phyloP scores from a whole-genome alignment of 805 yeast genomes.

The Cyberlindnera japonica region DNA sequence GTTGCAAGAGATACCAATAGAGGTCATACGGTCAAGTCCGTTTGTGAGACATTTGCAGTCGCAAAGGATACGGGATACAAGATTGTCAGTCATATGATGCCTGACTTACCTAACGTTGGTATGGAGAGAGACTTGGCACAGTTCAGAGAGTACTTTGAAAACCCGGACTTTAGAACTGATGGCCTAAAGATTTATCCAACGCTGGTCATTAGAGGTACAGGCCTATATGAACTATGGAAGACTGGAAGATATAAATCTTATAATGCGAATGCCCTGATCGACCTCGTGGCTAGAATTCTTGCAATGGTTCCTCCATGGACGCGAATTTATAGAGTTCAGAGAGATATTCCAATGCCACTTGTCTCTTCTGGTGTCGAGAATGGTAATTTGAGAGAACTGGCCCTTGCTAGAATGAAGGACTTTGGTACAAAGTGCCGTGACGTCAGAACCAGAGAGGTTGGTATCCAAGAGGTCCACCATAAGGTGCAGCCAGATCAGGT shows the following conservation, averaged over 20 bases:
- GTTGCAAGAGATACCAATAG: conserved; percentile 98
- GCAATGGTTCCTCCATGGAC: conserved; percentile 99
- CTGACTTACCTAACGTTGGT: conserved; percentile 97
- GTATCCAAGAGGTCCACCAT: conserved; percentile 97
- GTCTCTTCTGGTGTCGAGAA: conserved; percentile 98
- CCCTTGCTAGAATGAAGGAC: conserved; percentile 96
- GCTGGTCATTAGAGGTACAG: conserved; percentile 94
- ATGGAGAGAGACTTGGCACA: conserved; percentile 97
- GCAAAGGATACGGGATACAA: conserved; percentile 99
- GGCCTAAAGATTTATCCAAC: conserved; percentile 96
- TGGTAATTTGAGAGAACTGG: conserved; percentile 93
- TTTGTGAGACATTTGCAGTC: conserved; percentile 89
- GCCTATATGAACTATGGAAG: conserved; percentile 95
- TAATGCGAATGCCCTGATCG: conserved; percentile 90
- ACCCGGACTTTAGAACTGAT: conserved; percentile 95
- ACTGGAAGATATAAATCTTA: conserved; percentile 92
- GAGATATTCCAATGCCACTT: conserved; percentile 98
- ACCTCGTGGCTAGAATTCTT: conserved; percentile 90
- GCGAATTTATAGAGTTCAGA: conserved; percentile 94
- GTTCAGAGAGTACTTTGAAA: conserved; percentile 93
- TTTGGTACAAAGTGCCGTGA: conserved; percentile 95
- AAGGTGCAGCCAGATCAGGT: conserved; percentile 97
- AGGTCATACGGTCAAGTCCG: conserved; percentile 96
- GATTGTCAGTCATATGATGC: conserved; percentile 99
- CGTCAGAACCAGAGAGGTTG: conserved; percentile 96